Evolutionary conservation across 441 rosid genomes (phyloP), one percentile per base, ranked within the genome.

Genomic region (Populus hybrid): DNA sequence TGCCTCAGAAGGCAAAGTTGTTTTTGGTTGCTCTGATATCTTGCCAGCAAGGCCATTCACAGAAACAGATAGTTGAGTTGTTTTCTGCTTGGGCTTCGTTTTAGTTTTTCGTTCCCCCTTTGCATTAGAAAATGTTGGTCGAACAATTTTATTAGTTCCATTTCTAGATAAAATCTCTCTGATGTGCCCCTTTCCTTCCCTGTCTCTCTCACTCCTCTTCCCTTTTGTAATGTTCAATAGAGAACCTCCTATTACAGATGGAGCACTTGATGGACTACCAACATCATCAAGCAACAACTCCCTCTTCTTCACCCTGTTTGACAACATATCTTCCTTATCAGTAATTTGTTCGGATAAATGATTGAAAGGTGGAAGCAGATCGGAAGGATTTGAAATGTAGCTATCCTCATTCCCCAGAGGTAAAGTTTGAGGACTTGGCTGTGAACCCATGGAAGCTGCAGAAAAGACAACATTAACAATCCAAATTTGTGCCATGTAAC

Each of bases 151-250:
- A 83, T 86, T 90, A 78, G 92, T 84, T 82, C 92, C 96, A 73
- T 87, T 85, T 82, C 95, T 90, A 73, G 93, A 88, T 78, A 82
- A 79, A 78, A 86, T 89, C 85, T 84, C 92, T 77, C 92, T 87
- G 83, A 82, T 83, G 57, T 89, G 95, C 80, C 90, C 97, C 81
- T 91, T 96, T 67, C 96, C 98, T 69, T 96, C 98, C 86, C 98
- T 93, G 77, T 94, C 98, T 85, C 99, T 90, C 80, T 96, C 98
- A 82, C 98, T 96, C 81, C 98, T 89, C 87, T 90, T 96, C 81
- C 99, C 98, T 83, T 94, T 96, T 36, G 92, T 84, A 84, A 89
- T 91, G 88, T 90, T 89, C 83, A 89, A 81, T 57, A 94, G 85
- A 84, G 94, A 84, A 81, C 81, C 85, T 79, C 92, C 93, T 59